A percentile compares a stretch with the other conserved stretches of the same genome.
These are phyloP conservation scores for Tylopilus rubrobrunneus DNA, from an alignment of 768 basidiomycete species.

Conservation along the genomic window DNA sequence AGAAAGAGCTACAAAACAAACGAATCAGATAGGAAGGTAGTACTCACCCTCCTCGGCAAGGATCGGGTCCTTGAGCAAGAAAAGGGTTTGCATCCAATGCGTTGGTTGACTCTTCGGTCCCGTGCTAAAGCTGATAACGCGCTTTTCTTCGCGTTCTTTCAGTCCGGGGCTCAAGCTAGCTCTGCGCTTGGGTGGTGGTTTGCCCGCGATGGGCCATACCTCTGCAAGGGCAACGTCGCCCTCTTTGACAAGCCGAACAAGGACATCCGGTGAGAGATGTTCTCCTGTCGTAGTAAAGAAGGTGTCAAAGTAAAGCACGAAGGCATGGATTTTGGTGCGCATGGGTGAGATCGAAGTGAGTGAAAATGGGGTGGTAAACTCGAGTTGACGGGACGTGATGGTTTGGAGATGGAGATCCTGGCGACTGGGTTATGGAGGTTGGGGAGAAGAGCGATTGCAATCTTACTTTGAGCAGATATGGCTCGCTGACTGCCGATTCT, in stretches of 20 bases:
- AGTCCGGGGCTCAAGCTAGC: conserved; percentile 47
- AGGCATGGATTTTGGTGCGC: conserved; percentile 65
- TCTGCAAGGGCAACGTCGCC: conserved; percentile 65
- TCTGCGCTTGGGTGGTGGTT: conserved; percentile 54
- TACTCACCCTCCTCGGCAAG: conserved; percentile 66
- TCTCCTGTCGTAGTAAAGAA: conserved; percentile 73
- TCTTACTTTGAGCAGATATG: conserved; percentile 64
- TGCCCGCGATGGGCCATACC: conserved; percentile 75
- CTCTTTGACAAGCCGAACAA: conserved; percentile 55
- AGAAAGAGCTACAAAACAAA: not conserved
- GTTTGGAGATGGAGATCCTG: conserved; percentile 75
- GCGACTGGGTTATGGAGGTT: not conserved
- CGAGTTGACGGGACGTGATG: conserved; percentile 65
- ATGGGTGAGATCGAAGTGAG: conserved; percentile 59
- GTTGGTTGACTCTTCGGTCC: conserved; percentile 84
- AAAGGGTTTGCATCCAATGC: conserved; percentile 96
- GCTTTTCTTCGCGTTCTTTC: conserved; percentile 38
- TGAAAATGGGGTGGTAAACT: conserved; percentile 75
- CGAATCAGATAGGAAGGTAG: not conserved
- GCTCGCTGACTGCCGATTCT: conserved; percentile 59
- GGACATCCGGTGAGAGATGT: conserved; percentile 47
- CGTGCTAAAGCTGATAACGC: conserved; percentile 78
- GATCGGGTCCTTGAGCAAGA: conserved; percentile 79
- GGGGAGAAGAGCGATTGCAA: not conserved
- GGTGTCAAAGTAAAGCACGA: conserved; percentile 93